These are phyloP conservation scores for Colletotrichum liriopes DNA, from an alignment of 2,329 filamentous ascomycete species.

Conservation along the genomic window DNA sequence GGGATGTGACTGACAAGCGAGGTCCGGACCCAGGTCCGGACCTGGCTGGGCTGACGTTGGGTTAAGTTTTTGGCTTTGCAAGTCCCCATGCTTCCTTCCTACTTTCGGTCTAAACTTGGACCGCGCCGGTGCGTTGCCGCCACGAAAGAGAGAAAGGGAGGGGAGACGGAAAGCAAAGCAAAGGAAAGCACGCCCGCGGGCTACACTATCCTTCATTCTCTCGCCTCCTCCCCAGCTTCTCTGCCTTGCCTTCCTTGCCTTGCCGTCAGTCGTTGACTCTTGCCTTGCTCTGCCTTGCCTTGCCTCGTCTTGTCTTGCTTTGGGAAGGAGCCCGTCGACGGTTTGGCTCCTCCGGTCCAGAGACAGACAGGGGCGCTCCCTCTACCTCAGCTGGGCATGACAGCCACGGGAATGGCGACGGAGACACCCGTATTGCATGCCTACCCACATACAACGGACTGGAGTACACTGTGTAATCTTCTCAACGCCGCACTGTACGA, in stretches of 20 bases:
- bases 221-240: neutral
- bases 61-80: conserved; percentile 30
- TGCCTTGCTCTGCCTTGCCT: neutral
- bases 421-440: neutral
- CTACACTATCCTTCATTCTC: neutral
- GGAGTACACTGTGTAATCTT: neutral
- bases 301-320: neutral
- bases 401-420: neutral
- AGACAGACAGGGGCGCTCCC: neutral
- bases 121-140: conserved; percentile 28
- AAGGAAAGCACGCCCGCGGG: neutral
- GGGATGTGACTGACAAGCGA: conserved; percentile 8
- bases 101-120: conserved; percentile 22
- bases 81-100: neutral
- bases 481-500: neutral
- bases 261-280: no score
- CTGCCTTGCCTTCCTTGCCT: neutral
- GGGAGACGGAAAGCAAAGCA: neutral
- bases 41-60: conserved; percentile 33
- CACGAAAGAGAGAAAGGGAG: neutral
- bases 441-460: neutral
- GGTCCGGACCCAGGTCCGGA: conserved; percentile 29
- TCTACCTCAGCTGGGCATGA: neutral
- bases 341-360: neutral
- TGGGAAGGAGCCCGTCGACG: neutral